A percentile compares a stretch with the other conserved stretches of the same genome.
phyloP scores from a whole-genome alignment of 2,329 filamentous ascomycete species.

The Uncinocarpus reesii region DNA sequence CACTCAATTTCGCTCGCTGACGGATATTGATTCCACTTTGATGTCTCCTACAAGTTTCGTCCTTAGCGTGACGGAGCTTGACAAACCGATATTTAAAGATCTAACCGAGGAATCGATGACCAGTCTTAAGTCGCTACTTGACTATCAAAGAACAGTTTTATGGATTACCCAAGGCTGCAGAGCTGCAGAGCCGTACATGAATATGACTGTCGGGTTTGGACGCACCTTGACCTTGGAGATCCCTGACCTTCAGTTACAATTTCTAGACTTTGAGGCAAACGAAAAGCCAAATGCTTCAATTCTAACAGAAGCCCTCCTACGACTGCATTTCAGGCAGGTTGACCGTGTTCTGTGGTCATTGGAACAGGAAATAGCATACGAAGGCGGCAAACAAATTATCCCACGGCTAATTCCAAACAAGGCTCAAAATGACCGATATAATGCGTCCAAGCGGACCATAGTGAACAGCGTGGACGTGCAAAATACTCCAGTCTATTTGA shows the following conservation, averaged over 20 bases:
- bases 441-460: conserved; percentile 1
- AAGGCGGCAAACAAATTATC: conserved; percentile 18
- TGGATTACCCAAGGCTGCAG: conserved; percentile 12
- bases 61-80: conserved; percentile 10
- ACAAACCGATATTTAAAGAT: conserved; percentile 13
- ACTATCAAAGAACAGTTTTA: not conserved
- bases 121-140: conserved; percentile 1
- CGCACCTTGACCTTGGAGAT: conserved; percentile 4
- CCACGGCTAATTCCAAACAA: conserved; percentile 17
- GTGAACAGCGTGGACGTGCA: not conserved
- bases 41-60: conserved; percentile 16
- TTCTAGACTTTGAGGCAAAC: conserved; percentile 12
- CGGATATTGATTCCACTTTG: conserved; percentile 19
- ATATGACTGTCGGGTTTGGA: conserved; percentile 10
- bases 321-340: not conserved
- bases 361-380: conserved; percentile 20
- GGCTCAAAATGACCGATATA: conserved; percentile 5
- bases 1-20: conserved; percentile 5
- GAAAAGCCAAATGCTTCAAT: conserved; percentile 4
- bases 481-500: not conserved
- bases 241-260: conserved; percentile 5
- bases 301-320: not conserved
- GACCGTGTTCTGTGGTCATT: conserved; percentile 10
- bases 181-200: conserved; percentile 10
- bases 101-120: not conserved